Evolutionary conservation across 1,284 basidiomycete genomes (phyloP).

Genomic region (Tilletiaria anomala): DNA sequence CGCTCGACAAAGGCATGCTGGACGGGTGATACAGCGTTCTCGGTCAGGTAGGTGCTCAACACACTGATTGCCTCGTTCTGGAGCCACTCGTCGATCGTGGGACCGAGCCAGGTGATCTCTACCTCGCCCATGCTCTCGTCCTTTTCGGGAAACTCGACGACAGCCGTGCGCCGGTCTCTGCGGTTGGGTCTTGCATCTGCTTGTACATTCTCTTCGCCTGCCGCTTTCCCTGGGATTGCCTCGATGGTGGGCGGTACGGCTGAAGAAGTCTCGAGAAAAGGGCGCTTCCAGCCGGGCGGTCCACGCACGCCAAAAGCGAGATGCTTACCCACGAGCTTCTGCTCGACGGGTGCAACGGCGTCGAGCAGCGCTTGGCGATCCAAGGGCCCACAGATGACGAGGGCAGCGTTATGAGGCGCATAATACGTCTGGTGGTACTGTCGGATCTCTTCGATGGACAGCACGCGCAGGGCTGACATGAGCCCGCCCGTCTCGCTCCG

Average conservation of each 20-base stretch:
- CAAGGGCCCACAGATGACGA: slow-evolving; percentile 67
- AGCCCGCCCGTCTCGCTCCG: slow-evolving; percentile 92
- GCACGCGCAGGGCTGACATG: slow-evolving; percentile 72
- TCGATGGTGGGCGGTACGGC: slow-evolving; percentile 48
- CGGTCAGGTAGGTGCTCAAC: slow-evolving; percentile 71
- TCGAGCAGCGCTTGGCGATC: slow-evolving; percentile 46
- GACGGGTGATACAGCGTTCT: slow-evolving; percentile 65
- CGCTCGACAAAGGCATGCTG: slow-evolving; percentile 89
- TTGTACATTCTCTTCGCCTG: too few species aligned
- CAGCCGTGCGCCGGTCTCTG: slow-evolving; percentile 43
- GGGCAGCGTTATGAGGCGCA: slow-evolving; percentile 79
- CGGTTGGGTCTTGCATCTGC: slow-evolving; percentile 11
- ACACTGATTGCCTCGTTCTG: slow-evolving; percentile 72
- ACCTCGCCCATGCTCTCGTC: slow-evolving; percentile 89
- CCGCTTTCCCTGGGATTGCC: too few species aligned
- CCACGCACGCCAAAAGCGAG: slow-evolving; percentile 52
- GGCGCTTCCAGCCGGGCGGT: slow-evolving; percentile 73
- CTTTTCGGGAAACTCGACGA: slow-evolving; percentile 89
- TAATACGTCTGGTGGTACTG: slow-evolving; percentile 84
- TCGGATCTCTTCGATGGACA: slow-evolving; percentile 74
- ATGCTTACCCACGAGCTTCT: slow-evolving; percentile 20
- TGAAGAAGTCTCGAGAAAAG: slow-evolving; percentile 78
- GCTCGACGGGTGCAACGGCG: slow-evolving; percentile 47
- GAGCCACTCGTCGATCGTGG: slow-evolving; percentile 57
- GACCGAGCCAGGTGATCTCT: slow-evolving; percentile 64